These are phyloP conservation scores for Aspergillus sp. DNA, from an alignment of 2,329 filamentous ascomycete species.

Conservation along the genomic window DNA sequence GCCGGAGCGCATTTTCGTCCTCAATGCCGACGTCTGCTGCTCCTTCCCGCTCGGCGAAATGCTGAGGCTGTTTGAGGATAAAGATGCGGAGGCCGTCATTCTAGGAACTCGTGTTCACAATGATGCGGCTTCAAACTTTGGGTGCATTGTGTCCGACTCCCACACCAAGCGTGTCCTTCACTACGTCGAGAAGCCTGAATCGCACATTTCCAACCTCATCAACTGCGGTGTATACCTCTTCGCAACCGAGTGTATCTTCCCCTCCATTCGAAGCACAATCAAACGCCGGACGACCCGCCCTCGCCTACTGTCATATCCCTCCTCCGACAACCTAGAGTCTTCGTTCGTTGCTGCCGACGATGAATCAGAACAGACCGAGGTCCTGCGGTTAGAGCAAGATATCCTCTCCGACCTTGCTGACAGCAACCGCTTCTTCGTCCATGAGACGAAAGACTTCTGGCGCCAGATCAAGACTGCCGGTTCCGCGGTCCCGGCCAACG, in stretches of 20 bases:
- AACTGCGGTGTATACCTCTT: conserved; percentile 99
- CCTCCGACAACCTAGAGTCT: conserved; percentile 86
- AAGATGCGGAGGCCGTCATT: conserved; percentile 95
- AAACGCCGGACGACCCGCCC: conserved; percentile 93
- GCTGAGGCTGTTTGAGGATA: conserved; percentile 91
- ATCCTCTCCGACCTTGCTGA: conserved; percentile 94
- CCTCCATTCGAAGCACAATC: conserved; percentile 89
- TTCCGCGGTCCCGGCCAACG: conserved; percentile 94
- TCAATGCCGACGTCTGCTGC: conserved; percentile 98
- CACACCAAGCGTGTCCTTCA: conserved; percentile 95
- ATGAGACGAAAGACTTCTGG: conserved; percentile 99
- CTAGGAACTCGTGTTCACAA: conserved; percentile 88
- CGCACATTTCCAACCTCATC: conserved; percentile 96
- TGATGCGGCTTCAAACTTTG: conserved; percentile 93
- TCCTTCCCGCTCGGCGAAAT: conserved; percentile 96
- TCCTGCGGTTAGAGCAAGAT: conserved; percentile 94
- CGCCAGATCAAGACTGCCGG: conserved; percentile 99
- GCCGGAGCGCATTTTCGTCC: conserved; percentile 92
- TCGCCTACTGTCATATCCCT: conserved; percentile 91
- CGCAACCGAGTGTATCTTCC: conserved; percentile 93
- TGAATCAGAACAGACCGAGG: conserved; percentile 77
- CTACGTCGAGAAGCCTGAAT: conserved; percentile 99
- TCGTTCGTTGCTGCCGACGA: conserved; percentile 70
- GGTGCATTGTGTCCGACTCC: conserved; percentile 93
- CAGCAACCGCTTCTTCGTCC: conserved; percentile 96